Percentiles rank a stretch among this genome's conserved stretches.
phyloP scores from a whole-genome alignment of 805 yeast species.

The Komagataella mondaviorum region DNA sequence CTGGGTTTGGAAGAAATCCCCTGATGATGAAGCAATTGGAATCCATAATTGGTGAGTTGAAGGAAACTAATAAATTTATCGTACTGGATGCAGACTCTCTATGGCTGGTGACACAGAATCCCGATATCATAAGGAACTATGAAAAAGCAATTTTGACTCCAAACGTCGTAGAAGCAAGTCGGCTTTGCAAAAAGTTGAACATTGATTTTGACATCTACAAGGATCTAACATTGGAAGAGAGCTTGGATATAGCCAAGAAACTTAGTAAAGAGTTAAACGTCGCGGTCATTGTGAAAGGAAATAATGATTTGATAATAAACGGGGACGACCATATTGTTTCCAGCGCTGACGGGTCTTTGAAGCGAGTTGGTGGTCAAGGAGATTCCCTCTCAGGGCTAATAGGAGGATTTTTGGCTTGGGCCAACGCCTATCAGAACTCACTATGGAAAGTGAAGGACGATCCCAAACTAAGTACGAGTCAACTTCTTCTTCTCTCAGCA shows the following conservation, averaged over 20 bases:
- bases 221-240: not conserved
- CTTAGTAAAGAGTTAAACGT: constrained; percentile 40
- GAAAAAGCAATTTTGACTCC: constrained; percentile 70
- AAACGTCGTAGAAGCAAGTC: constrained; percentile 69
- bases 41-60: constrained; percentile 43
- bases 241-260: constrained; percentile 18
- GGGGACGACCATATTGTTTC: constrained; percentile 28
- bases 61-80: constrained; percentile 46
- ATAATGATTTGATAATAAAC: constrained; percentile 46
- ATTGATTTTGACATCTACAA: constrained; percentile 9
- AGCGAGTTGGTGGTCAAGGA: constrained; percentile 95
- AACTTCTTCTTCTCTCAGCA: constrained; percentile 36
- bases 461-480: constrained; percentile 16
- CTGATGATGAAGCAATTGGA: constrained; percentile 49
- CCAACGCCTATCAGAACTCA: constrained; percentile 40
- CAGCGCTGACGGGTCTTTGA: constrained; percentile 46
- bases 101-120: constrained; percentile 46
- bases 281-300: constrained; percentile 64
- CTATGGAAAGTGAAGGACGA: constrained; percentile 38
- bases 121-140: constrained; percentile 40
- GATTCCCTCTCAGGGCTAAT: constrained; percentile 81
- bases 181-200: constrained; percentile 43
- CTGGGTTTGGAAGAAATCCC: constrained; percentile 82
- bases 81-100: constrained; percentile 89
- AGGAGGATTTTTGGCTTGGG: constrained; percentile 77